These are phyloP conservation scores for Castanospermum australe DNA, from an alignment of 306 rosid genomes.

Conservation along the genomic window DNA sequence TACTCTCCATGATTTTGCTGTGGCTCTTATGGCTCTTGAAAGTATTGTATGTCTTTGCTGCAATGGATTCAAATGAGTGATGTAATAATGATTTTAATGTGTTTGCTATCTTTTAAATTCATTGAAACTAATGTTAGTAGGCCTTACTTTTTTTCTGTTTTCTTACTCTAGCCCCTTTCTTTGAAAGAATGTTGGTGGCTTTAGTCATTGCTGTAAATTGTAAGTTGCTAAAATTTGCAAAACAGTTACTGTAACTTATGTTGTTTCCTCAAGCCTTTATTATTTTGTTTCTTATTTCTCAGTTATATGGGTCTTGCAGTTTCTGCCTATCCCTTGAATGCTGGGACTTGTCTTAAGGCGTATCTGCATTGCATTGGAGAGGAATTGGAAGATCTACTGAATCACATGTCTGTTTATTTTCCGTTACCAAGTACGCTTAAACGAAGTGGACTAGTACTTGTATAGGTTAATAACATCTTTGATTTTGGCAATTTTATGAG, in stretches of 20 bases:
- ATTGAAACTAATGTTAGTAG: not conserved
- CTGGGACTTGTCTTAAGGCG: conserved; percentile 18
- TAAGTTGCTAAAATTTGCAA: not conserved
- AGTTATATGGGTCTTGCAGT: not conserved
- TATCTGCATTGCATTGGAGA: conserved; percentile 16
- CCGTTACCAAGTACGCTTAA: not conserved
- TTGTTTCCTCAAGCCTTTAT: not conserved
- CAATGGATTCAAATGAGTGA: not conserved
- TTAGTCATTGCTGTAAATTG: not conserved
- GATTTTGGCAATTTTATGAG: no score
- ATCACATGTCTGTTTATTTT: not conserved
- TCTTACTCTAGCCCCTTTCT: not conserved
- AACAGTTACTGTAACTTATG: no score
- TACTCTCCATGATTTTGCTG: not conserved
- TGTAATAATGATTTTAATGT: not conserved
- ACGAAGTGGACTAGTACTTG: not conserved
- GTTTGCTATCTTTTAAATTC: no score
- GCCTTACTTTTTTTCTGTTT: not conserved
- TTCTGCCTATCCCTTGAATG: conserved; percentile 20
- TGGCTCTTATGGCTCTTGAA: no score
- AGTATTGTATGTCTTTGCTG: not conserved
- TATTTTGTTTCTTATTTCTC: not conserved
- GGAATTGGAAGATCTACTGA: conserved; percentile 8
- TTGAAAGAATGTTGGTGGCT: not conserved
- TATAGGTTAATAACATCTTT: not conserved